These are phyloP conservation scores for Fraxinus americana DNA, from an alignment of 257 asterid species.

Conservation along the genomic window DNA sequence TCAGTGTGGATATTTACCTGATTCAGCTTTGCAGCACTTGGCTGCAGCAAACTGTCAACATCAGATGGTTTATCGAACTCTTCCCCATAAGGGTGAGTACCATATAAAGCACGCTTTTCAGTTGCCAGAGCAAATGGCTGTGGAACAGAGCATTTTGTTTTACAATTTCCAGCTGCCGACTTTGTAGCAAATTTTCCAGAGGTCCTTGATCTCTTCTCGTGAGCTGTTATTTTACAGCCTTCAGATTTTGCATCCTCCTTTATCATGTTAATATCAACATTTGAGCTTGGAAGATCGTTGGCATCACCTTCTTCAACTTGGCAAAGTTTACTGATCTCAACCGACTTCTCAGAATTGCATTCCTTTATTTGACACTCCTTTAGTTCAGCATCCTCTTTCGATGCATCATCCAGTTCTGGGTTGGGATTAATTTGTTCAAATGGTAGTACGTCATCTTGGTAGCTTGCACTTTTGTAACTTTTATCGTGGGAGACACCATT, in stretches of 20 bases:
- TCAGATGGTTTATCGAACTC: slow-evolving; percentile 42
- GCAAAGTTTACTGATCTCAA: slow-evolving; percentile 32
- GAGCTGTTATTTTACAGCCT: slow-evolving; percentile 29
- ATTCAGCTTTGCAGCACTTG: slow-evolving; percentile 37
- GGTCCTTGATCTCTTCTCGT: slow-evolving; percentile 31
- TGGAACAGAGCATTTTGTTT: slow-evolving; percentile 58
- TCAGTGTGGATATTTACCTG: slow-evolving; percentile 35
- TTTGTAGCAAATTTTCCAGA: slow-evolving; percentile 35
- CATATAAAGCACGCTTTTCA: slow-evolving; percentile 56
- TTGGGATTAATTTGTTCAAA: slow-evolving; percentile 41
- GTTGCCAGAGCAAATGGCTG: slow-evolving; percentile 73
- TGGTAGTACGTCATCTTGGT: slow-evolving; percentile 32
- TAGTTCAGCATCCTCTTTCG: slow-evolving; percentile 44
- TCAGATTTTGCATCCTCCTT: slow-evolving; percentile 33
- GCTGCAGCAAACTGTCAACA: slow-evolving; percentile 26
- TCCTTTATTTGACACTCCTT: slow-evolving; percentile 68
- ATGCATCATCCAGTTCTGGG: slow-evolving; percentile 36
- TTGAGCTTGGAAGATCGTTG: slow-evolving; percentile 27
- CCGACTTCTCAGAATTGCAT: slow-evolving; percentile 48
- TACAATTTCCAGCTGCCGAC: slow-evolving; percentile 47
- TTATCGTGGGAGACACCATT: slow-evolving; percentile 40
- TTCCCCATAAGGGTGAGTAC: slow-evolving; percentile 37
- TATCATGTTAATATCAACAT: slow-evolving; percentile 25
- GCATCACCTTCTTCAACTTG: slow-evolving; percentile 35
- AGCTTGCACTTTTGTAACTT: slow-evolving; percentile 20